Percentiles rank a stretch among this genome's conserved stretches.
These are phyloP conservation scores for Ustilago xerochloae DNA, from an alignment of 1,284 basidiomycete species.

Conservation along the genomic window DNA sequence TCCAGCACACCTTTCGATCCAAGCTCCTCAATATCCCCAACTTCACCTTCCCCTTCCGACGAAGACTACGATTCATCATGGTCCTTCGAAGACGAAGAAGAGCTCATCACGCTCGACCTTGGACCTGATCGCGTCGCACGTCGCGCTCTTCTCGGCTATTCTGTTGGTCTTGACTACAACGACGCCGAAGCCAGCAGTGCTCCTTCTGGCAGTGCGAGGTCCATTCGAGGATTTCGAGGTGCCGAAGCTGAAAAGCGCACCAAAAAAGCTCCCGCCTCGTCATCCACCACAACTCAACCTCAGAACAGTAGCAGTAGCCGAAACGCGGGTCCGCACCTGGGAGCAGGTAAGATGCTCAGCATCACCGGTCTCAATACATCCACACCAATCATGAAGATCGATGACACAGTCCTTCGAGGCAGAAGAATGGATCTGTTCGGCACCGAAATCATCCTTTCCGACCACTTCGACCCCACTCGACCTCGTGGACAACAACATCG, in stretches of 20 bases:
- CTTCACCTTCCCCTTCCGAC: neutral
- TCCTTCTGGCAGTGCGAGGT: neutral
- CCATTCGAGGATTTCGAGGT: slow-evolving; percentile 5
- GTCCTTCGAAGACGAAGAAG: slow-evolving; percentile 33
- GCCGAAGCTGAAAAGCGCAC: neutral
- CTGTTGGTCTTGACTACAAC: slow-evolving; percentile 8
- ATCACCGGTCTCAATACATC: slow-evolving; percentile 37
- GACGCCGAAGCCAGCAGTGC: neutral
- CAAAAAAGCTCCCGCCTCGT: neutral
- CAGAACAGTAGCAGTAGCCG: neutral
- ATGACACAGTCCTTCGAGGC: slow-evolving; percentile 29
- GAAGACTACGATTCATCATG: slow-evolving; percentile 25
- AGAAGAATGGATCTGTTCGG: slow-evolving; percentile 26
- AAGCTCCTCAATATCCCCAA: neutral
- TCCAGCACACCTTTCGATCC: slow-evolving; percentile 16
- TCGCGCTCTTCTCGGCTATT: slow-evolving; percentile 26
- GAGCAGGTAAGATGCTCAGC: slow-evolving; percentile 24
- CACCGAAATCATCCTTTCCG: slow-evolving; percentile 32
- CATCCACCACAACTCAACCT: neutral
- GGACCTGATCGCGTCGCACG: slow-evolving; percentile 28
- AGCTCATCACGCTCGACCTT: slow-evolving; percentile 39
- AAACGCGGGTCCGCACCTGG: slow-evolving; percentile 10
- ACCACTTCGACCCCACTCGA: slow-evolving; percentile 29
- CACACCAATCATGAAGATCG: slow-evolving; percentile 36
- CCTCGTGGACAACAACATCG: slow-evolving; percentile 16